A percentile compares a stretch with the other conserved stretches of the same genome.
These are phyloP conservation scores for Trichophyton verrucosum DNA, from an alignment of 2,329 filamentous ascomycete genomes.

Conservation along the genomic window DNA sequence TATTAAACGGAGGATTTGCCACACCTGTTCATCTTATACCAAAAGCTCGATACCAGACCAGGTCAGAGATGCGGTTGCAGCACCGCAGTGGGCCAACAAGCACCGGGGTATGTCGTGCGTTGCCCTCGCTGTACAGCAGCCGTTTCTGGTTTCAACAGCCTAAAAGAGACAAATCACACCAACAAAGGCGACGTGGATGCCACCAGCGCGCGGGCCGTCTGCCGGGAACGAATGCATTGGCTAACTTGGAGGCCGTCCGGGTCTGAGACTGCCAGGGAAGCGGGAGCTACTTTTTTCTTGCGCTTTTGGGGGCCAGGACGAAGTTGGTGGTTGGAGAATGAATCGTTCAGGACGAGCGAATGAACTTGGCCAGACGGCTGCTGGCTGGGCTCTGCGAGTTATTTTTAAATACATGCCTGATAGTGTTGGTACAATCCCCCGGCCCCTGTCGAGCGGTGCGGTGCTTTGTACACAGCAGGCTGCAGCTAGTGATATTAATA, in stretches of 20 bases:
- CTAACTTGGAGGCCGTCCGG: neutral
- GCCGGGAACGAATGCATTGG: conserved; percentile 1
- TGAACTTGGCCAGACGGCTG: neutral
- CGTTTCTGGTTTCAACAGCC: neutral
- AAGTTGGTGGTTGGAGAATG: neutral
- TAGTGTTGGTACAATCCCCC: neutral
- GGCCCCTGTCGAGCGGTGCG: neutral
- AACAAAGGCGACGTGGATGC: conserved; percentile 1
- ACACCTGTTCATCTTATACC: conserved; percentile 3
- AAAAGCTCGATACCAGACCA: neutral
- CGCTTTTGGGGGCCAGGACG: conserved; percentile 1
- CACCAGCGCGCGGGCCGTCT: neutral
- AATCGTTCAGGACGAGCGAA: neutral
- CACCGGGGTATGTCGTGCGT: neutral
- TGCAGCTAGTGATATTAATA: conserved; percentile 2
- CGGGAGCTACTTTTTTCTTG: neutral
- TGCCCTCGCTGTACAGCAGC: neutral
- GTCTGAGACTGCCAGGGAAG: neutral
- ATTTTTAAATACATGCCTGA: neutral
- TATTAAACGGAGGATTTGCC: neutral
- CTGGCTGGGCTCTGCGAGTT: neutral
- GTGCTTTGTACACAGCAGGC: neutral
- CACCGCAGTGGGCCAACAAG: neutral
- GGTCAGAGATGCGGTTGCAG: neutral
- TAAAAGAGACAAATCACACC: conserved; percentile 2